Percentiles rank a stretch among this genome's conserved stretches.
These are phyloP conservation scores for Lablab purpureus DNA, from an alignment of 306 rosid genomes.

Conservation along the genomic window DNA sequence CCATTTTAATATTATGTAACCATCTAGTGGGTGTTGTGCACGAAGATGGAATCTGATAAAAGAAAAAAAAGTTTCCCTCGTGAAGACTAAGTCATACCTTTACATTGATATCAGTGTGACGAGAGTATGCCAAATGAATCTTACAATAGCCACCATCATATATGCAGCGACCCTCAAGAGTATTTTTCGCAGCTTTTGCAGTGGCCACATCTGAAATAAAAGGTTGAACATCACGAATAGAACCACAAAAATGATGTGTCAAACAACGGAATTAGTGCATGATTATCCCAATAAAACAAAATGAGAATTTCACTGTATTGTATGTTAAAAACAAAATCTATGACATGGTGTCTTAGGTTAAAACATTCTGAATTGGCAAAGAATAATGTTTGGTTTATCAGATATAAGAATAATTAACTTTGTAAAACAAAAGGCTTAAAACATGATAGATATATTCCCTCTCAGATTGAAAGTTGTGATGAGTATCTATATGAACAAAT, in stretches of 20 bases:
- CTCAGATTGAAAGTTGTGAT: too few relatives aligned
- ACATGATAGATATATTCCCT: too few relatives aligned
- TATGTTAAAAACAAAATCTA: background rate
- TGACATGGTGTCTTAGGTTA: background rate
- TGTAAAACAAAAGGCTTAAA: background rate
- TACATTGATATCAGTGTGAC: constrained; percentile 96
- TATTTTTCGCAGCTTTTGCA: constrained; percentile 79
- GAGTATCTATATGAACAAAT: too few relatives aligned
- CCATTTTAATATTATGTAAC: too few relatives aligned
- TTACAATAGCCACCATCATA: constrained; percentile 98
- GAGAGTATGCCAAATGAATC: constrained; percentile 99
- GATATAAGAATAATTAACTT: background rate
- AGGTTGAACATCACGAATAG: background rate
- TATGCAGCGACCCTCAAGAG: constrained; percentile 87
- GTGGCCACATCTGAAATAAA: constrained; percentile 59
- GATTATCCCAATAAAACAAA: background rate
- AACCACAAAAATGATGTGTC: too few relatives aligned
- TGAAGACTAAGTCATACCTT: constrained; percentile 81
- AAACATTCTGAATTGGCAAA: background rate
- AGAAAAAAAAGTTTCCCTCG: too few relatives aligned
- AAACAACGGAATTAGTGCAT: background rate
- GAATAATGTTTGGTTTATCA: background rate
- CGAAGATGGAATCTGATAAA: too few relatives aligned
- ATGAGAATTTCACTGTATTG: background rate
- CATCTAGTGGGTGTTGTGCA: too few relatives aligned